Evolutionary conservation across 2,329 filamentous ascomycete species (phyloP), one percentile per base, ranked within the genome.

Genomic region (Lachnellula subtilissima): DNA sequence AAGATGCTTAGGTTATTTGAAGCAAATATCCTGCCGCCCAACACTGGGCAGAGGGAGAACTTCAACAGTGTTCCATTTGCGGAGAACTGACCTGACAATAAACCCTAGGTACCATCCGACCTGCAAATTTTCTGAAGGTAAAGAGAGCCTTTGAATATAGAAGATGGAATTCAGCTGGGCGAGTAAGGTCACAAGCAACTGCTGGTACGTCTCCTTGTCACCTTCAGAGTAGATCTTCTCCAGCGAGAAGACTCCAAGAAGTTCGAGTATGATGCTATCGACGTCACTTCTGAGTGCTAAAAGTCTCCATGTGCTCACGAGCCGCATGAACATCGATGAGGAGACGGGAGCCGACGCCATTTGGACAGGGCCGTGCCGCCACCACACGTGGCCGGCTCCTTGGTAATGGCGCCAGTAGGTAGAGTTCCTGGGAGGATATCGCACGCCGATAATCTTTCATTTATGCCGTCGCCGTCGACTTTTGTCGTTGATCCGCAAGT

Each of bases 191-290:
- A 71, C 68, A 17, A 74, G 67, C 37, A 73, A 59, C 28, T 65
- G 64, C 54, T 74, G 72, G 59, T 74, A 74, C 3, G 64, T 63
- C 25, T 69, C 66, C 23, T 70, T 68, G 48, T 70, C 65, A 23
- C 64, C 58, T 19, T 72, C 67, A 8, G 71, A 63, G 55, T 75
- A 74, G 37, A 75, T 70, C 58, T 69, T 74, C 54, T 75, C 73
- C 17, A 75, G 64, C 8, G 73, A 72, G 59, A 75, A 75, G n/a
- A 68, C 66, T 25, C 73, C 73, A 8, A 75, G 66, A n/a, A 74
- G 63, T 61, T 75, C 72, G 11, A 73, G 56, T 40, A 75, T 67
- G 48, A 75, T 72, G 61, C 72, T 71, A 60, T 75, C 73, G 55
- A 73, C 61, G 56, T 75, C 73, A 58, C 70, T 71, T 37, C 73